Evolutionary conservation across 352 stramenopile species (phyloP), one percentile per base, ranked within the genome.

Genomic region (Phytophthora sp.): DNA sequence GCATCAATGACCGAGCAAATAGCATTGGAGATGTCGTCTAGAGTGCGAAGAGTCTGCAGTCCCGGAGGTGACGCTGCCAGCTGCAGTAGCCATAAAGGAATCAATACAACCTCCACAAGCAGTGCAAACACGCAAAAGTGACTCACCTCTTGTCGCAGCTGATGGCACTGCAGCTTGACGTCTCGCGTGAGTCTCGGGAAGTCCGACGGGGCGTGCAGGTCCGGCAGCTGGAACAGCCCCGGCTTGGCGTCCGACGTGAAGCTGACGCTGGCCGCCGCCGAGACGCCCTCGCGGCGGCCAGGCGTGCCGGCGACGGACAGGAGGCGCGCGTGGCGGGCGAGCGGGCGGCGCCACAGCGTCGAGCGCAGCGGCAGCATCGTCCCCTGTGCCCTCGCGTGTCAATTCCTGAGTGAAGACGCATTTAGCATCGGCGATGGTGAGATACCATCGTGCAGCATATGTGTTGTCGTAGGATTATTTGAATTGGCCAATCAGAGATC

Each of bases 1-100:
- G 94, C 90, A 72, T 99, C 97, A 60, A 99, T 98, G 37, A 99
- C 94, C 23, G 87, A 96, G 76, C 97, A 99, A 58, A 99, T 94
- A 28, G 77, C 76, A 62, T 98, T 98, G 37, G 89, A 98, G 32
- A 99, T 97, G 51, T 96, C 80, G 69, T 99, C 97, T 46, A 99
- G 76, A 34, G 70, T 82, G 66, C 74, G 82, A 24, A 95, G 69
- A 32, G 87, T 95, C 57, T 70, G 62, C 0, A 95, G 62, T 30
- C 87, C 81, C 8, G 83, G 83, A n/a, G 74, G 55, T 5, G 66
- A 71, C 32, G 72, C 73, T 53, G 72, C 66, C 46, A 92, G 76
- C 82, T 92, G 35, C 38, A 54, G 9, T 44, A 58, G 10, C 43
- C 52, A 49, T 18, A 42, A 3, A 7, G n/a, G 48, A 23, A 28